Percentiles rank a stretch among this genome's conserved stretches.
Evolutionary conservation across 1,284 basidiomycete genomes (phyloP).

Genomic region (Grifola frondosa): DNA sequence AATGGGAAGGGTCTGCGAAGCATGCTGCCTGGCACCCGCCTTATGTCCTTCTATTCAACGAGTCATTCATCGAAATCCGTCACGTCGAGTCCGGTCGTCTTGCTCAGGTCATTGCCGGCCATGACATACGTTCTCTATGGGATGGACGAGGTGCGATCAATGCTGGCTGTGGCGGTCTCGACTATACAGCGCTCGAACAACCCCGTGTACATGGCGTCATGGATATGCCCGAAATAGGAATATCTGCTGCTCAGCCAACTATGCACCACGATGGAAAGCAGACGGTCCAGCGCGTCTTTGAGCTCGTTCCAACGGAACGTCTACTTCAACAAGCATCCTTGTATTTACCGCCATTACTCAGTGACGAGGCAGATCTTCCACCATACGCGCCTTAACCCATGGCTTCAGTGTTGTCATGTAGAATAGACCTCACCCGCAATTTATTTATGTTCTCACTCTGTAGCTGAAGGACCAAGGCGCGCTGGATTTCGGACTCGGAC

Average conservation of each 20-base stretch:
- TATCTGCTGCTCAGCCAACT: conserved; percentile 31
- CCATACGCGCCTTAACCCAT: conserved; percentile 12
- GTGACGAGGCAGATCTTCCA: conserved; percentile 17
- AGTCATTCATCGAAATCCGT: conserved; percentile 90
- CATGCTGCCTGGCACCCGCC: conserved; percentile 86
- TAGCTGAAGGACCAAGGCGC: no score
- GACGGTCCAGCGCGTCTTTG: conserved; percentile 74
- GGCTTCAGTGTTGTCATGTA: background rate
- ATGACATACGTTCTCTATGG: conserved; percentile 87
- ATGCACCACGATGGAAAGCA: no score
- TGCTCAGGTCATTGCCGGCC: conserved; percentile 83
- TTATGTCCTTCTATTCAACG: conserved; percentile 87
- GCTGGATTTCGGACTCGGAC: no score
- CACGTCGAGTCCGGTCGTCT: conserved; percentile 84
- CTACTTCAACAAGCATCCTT: conserved; percentile 61
- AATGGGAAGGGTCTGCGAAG: conserved; percentile 93
- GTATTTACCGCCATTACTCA: conserved; percentile 50
- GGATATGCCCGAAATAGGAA: conserved; percentile 51
- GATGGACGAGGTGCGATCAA: conserved; percentile 66
- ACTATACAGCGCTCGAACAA: conserved; percentile 52
- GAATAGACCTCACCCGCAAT: no score
- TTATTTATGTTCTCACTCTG: no score
- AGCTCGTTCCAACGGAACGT: conserved; percentile 77
- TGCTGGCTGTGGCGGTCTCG: conserved; percentile 31
- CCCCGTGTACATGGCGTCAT: conserved; percentile 74